Evolutionary conservation across 1,284 basidiomycete species (phyloP), one percentile per base, ranked within the genome.

Genomic region (Porogramme epimiltina): DNA sequence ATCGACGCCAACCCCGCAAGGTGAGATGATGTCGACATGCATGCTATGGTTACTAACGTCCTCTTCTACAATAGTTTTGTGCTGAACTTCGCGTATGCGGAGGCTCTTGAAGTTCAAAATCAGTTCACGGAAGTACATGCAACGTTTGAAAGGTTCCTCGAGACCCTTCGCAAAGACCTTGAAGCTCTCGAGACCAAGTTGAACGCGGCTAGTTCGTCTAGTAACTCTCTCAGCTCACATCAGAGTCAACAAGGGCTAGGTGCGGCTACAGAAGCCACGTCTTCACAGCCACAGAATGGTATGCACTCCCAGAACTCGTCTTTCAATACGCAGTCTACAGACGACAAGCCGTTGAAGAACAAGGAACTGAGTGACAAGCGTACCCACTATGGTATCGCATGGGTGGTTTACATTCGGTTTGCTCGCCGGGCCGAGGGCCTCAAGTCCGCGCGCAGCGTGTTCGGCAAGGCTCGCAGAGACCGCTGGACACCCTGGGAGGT

Each of bases 321-420:
- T n/a, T 73, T 74, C 45, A 63, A 61, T 24, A 71, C 74, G 3
- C 70, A 78, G 44, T 66, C 71, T n/a, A 31, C 28, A 31, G 68
- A 84, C 19, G 77, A 79, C 26, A 79, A 76, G 55, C 72, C 73
- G 11, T 68, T 70, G 16, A 75, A 74, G 60, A 67, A 66, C 40
- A 81, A 80, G 62, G 79, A 88, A 61, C 69, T 89, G 47, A 70
- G 75, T 58, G 82, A 87, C 59, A 71, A 84, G 64, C 73, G 79
- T 72, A 81, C 80, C 61, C 86, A 85, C 61, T 90, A 82, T 63
- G 87, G 81, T 50, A 73, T 81, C 51, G 88, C 79, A 16, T 89
- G 80, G 74, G 87, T 87, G 68, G 89, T 94, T 79, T 95, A 96
- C 69, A 98, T 99, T 88, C 82, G 95, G 15, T 98, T 95, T 63